Evolutionary conservation across 345 rosid species (phyloP).

Genomic region (Nephelium lappaceum): DNA sequence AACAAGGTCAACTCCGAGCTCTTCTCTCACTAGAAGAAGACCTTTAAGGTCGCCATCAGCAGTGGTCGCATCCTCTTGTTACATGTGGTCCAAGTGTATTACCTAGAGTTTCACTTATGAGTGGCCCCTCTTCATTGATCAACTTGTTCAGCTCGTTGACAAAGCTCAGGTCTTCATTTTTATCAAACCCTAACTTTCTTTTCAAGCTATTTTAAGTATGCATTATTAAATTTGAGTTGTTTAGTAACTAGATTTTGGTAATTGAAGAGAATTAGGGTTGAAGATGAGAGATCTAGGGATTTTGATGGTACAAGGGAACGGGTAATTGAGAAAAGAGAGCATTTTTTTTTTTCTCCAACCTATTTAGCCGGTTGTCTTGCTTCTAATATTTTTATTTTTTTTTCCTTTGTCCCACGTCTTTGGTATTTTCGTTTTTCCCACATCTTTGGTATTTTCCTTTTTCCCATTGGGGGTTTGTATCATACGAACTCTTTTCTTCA

Average conservation of each 20-base stretch:
- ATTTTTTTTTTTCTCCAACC: too few species aligned
- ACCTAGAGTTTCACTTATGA: constrained; percentile 84
- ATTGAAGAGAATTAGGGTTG: background rate
- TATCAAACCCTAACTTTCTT: background rate
- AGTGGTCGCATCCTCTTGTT: constrained; percentile 95
- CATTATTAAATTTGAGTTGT: background rate
- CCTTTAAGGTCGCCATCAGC: constrained; percentile 94
- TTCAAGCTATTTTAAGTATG: background rate
- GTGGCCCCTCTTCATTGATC: constrained; percentile 91
- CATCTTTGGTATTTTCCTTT: too few species aligned
- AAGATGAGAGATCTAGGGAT: too few species aligned
- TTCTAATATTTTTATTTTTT: too few species aligned
- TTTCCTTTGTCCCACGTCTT: too few species aligned
- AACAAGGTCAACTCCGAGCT: constrained; percentile 94
- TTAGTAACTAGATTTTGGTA: background rate
- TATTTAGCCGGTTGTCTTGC: too few species aligned
- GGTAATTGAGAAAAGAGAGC: too few species aligned
- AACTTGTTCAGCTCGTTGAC: constrained; percentile 93
- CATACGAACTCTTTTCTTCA: too few species aligned
- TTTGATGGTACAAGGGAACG: too few species aligned
- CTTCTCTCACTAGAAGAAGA: constrained; percentile 96
- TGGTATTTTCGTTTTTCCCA: too few species aligned
- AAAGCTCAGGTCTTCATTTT: constrained; percentile 78
- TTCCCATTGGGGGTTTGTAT: too few species aligned
- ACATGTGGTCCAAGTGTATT: constrained; percentile 93